phyloP scores from a whole-genome alignment of 805 yeast genomes.

The Zygosaccharomyces lentus region DNA sequence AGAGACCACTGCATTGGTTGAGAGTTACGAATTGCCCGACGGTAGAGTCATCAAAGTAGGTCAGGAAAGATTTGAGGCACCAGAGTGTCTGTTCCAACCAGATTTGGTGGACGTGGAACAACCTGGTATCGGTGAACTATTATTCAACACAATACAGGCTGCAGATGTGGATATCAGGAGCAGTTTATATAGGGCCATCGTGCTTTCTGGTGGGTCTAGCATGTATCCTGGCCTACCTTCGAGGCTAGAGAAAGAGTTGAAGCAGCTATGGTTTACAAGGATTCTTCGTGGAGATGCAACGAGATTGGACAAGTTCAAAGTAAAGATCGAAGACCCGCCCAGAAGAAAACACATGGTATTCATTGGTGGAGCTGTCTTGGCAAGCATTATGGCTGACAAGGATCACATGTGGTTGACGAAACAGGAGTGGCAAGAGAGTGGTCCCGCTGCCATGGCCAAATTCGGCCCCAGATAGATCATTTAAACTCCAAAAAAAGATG shows the following conservation, averaged over 20 bases:
- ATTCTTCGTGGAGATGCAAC: constrained; percentile 84
- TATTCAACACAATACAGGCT: constrained; percentile 87
- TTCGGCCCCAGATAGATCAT: constrained; percentile 76
- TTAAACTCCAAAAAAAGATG: neutral
- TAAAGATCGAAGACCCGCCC: constrained; percentile 97
- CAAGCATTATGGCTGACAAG: constrained; percentile 96
- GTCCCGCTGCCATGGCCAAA: constrained; percentile 76
- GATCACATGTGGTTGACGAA: constrained; percentile 97
- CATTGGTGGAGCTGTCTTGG: constrained; percentile 97
- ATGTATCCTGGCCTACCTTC: constrained; percentile 99
- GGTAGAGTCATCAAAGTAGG: constrained; percentile 93
- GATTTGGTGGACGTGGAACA: constrained; percentile 91
- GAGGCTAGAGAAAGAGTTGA: constrained; percentile 89
- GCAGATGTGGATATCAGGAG: constrained; percentile 94
- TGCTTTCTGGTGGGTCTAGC: constrained; percentile 93
- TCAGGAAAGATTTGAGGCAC: constrained; percentile 75
- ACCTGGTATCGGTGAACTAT: constrained; percentile 91
- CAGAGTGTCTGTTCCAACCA: constrained; percentile 90
- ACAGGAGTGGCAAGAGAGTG: constrained; percentile 97
- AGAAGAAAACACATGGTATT: constrained; percentile 98
- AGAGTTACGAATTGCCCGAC: constrained; percentile 90
- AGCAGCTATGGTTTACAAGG: constrained; percentile 90
- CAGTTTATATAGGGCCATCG: constrained; percentile 84
- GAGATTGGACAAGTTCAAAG: constrained; percentile 86
- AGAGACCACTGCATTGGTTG: constrained; percentile 94